Evolutionary conservation across 139 green algal species (phyloP).

Genomic region (Picochlorum sp.): DNA sequence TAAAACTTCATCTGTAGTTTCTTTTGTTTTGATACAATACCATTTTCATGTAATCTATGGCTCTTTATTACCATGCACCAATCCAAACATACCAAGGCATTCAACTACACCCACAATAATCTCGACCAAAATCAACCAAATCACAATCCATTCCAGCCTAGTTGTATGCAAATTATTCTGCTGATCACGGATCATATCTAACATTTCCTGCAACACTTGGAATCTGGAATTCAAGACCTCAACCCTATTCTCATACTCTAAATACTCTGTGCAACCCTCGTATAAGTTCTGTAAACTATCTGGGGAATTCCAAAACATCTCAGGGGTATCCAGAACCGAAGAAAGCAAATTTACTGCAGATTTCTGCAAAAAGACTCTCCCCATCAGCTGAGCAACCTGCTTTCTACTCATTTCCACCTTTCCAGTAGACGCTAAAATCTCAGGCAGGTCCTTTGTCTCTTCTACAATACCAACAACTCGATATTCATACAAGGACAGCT

Average conservation of each 20-base stretch:
- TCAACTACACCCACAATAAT: slow-evolving; percentile 49
- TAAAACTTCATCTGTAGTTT: too few relatives aligned
- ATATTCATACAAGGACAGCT: slow-evolving; percentile 76
- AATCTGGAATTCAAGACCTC: slow-evolving; percentile 52
- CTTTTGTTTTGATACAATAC: too few relatives aligned
- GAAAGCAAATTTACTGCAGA: slow-evolving; percentile 55
- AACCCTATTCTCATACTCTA: slow-evolving; percentile 53
- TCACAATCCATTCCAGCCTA: slow-evolving; percentile 62
- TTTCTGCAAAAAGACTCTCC: slow-evolving; percentile 66
- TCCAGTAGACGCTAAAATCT: slow-evolving; percentile 33
- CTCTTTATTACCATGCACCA: slow-evolving; percentile 9
- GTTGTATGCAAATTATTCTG: slow-evolving; percentile 50
- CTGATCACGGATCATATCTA: slow-evolving; percentile 64
- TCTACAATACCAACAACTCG: slow-evolving; percentile 68
- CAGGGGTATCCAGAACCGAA: slow-evolving; percentile 56
- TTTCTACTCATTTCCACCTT: slow-evolving; percentile 41
- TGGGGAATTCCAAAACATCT: slow-evolving; percentile 65
- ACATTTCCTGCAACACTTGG: slow-evolving; percentile 67
- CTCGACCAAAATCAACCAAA: slow-evolving; percentile 42
- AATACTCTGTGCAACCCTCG: slow-evolving; percentile 61
- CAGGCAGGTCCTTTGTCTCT: slow-evolving; percentile 51
- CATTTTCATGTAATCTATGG: background rate
- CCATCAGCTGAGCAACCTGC: slow-evolving; percentile 63
- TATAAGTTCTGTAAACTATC: slow-evolving; percentile 68
- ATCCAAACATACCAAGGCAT: slow-evolving; percentile 41